A percentile compares a stretch with the other conserved stretches of the same genome.
Evolutionary conservation across 805 yeast species (phyloP).

Genomic region (Teunomyces kruisii): DNA sequence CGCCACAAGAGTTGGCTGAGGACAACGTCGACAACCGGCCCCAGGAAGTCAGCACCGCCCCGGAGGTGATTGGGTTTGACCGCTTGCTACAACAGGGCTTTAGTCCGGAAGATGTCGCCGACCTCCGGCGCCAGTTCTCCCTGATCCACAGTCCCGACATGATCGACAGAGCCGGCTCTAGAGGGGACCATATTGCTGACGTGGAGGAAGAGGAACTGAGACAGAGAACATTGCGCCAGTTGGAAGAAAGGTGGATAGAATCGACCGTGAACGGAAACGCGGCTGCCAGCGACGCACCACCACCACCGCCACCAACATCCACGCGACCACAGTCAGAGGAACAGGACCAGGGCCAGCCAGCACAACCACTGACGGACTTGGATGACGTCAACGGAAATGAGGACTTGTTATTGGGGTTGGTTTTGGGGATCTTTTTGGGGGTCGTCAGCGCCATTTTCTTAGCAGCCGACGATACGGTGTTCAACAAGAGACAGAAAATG

Average conservation of each 20-base stretch:
- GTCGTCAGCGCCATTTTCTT: constrained; percentile 61
- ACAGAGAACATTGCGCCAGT: constrained; percentile 47
- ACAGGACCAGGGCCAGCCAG: constrained; percentile 13
- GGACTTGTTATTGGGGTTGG: constrained; percentile 67
- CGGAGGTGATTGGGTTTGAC: constrained; percentile 83
- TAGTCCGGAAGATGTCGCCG: constrained; percentile 70
- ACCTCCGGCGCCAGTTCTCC: constrained; percentile 72
- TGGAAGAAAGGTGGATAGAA: constrained; percentile 90
- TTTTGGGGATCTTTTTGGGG: constrained; percentile 76
- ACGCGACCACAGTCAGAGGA: not conserved
- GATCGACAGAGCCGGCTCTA: constrained; percentile 12
- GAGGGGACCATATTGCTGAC: constrained; percentile 29
- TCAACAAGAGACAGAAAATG: constrained; percentile 62
- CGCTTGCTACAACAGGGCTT: constrained; percentile 81
- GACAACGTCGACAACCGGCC: constrained; percentile 60
- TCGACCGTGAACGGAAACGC: constrained; percentile 60
- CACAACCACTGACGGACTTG: constrained; percentile 20
- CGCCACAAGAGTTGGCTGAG: constrained; percentile 52
- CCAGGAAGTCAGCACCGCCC: constrained; percentile 50
- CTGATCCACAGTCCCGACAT: constrained; percentile 56
- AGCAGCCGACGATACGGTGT: constrained; percentile 56
- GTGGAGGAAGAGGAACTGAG: constrained; percentile 43
- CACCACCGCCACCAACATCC: constrained; percentile 6
- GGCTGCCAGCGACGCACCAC: constrained; percentile 18
- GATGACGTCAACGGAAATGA: constrained; percentile 46